Base-by-base conservation (phyloP, 805 yeast genomes). In the Saccharomycopsis fermentans region DNA sequence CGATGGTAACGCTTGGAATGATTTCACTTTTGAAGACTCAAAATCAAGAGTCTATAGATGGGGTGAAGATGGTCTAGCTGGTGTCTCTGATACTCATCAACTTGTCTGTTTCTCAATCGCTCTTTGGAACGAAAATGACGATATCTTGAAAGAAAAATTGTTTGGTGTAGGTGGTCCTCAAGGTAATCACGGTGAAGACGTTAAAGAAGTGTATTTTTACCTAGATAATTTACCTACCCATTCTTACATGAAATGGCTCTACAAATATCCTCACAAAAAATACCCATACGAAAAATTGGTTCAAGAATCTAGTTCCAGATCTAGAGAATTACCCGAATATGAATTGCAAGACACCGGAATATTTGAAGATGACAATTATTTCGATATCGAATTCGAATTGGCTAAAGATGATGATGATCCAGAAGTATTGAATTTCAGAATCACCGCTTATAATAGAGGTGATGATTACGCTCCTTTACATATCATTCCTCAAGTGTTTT, bases 141-240 rank as follows among this genome's bases (percentile, higher is more conserved):
- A 81, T 50, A 80, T 89, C 64, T 77, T 90, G 70, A 90, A 90
- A 71, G 97, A 90, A 69, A 84, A 89, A 63, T 76, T 87, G 62
- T 90, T 84, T 70, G 97, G 97, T 1, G 79, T 90, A 43, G 90
- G 96, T 29, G 95, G 95, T 55, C 90, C 88, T 14, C 91, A 90
- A 69, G 97, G 97, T 12, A 91, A 91, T 70, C 97, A 90, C 70
- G 97, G 97, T 58, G 97, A 90, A 69, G 97, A 90, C 70, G 96
- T 89, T 61, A 90, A 90, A 73, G 95, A 87, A 67, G 70, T 84
- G 64, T 87, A 87, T 69, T 90, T 82, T 69, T 90, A 90, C 67
- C 77, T 90, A 61, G 97, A 90, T 73, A 90, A 89, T 72, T 87
- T 95, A 12, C 97, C 97, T 6, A 80, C 96, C 5, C 97, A 90